These are phyloP conservation scores for Talaromyces borbonicus DNA, from an alignment of 495 filamentous ascomycete genomes.

Conservation along the genomic window DNA sequence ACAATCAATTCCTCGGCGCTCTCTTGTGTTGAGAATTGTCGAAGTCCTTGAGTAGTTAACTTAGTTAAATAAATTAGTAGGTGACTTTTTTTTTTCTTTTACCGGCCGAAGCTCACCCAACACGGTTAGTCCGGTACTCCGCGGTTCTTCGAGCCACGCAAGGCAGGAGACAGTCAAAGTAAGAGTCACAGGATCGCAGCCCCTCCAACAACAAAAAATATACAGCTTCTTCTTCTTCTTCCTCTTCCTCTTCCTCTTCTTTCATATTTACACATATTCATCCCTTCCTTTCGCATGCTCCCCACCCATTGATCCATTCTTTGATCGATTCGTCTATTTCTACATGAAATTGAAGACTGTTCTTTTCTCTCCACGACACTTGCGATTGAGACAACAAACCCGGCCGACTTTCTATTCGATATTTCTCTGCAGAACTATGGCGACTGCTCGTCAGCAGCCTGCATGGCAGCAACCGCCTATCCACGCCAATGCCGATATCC, in stretches of 20 bases:
- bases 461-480: slow-evolving; percentile 36
- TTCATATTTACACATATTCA: neutral
- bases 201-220: too few relatives aligned
- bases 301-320: neutral
- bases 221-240: too few relatives aligned
- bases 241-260: neutral
- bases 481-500: slow-evolving; percentile 23
- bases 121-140: neutral
- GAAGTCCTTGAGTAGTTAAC: neutral
- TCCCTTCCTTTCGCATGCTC: neutral
- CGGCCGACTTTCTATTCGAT: neutral
- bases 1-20: too few relatives aligned
- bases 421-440: slow-evolving; percentile 10
- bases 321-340: neutral
- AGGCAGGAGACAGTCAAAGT: neutral
- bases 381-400: slow-evolving; percentile 2
- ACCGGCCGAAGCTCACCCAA: slow-evolving; percentile 1
- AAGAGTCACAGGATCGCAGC: slow-evolving; percentile 1
- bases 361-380: neutral
- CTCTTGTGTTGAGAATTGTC: neutral
- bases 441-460: slow-evolving; percentile 38
- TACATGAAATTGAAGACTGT: slow-evolving; percentile 1
- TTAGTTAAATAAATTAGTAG: neutral
- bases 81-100: neutral
- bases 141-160: neutral